Conservation (phyloP, 2,329 filamentous ascomycete genomes). For the Aspergillus udagawae region DNA sequence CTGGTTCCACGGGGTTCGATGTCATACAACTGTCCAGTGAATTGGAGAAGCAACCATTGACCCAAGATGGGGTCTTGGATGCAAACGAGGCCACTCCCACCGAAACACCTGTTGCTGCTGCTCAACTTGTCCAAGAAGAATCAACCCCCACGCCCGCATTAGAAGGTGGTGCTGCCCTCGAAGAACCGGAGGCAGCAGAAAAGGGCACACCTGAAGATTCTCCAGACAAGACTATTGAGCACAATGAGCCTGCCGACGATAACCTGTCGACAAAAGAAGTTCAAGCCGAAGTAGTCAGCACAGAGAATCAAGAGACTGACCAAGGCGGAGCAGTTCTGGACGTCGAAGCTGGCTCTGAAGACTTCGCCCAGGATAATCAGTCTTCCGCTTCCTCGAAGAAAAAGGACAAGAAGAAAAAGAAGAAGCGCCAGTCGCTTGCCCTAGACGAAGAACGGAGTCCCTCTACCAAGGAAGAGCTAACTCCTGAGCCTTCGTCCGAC, state of each 20-base stretch:
- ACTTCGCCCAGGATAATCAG: neutral
- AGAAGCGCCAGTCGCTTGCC: constrained; percentile 9
- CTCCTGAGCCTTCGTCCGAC: constrained; percentile 1
- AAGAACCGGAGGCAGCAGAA: neutral
- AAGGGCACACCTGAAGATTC: neutral
- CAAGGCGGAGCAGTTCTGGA: neutral
- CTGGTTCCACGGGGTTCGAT: neutral
- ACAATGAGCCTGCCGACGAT: neutral
- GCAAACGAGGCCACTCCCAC: neutral
- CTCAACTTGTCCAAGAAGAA: neutral
- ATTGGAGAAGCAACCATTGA: neutral
- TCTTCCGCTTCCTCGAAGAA: neutral
- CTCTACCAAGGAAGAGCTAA: neutral
- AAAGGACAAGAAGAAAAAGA: neutral
- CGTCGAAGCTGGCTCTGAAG: neutral
- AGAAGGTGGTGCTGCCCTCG: neutral
- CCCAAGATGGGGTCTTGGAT: neutral
- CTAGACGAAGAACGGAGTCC: constrained; percentile 2
- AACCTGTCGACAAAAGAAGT: neutral
- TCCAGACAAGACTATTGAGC: neutral
- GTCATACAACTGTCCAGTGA: neutral
- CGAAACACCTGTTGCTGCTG: neutral
- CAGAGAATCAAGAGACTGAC: neutral
- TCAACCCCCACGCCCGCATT: neutral
- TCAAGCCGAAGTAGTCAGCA: neutral